Evolutionary conservation across 2,329 filamentous ascomycete genomes (phyloP).

Genomic region (Monosporascus sp.): DNA sequence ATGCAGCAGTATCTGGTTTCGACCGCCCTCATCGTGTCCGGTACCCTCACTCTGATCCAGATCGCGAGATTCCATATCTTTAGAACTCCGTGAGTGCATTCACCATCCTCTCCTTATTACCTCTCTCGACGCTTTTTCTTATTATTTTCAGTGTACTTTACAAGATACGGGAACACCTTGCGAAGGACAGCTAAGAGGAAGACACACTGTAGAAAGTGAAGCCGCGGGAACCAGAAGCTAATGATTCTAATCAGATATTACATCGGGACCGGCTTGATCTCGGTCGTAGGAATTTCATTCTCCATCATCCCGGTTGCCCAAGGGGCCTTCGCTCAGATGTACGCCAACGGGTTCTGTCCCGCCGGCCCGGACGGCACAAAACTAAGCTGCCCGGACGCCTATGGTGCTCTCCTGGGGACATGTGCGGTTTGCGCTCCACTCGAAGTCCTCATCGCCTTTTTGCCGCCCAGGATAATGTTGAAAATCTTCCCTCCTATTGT

Average conservation of each 20-base stretch:
- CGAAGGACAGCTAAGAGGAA: too few species aligned
- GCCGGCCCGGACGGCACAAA: slow-evolving; percentile 56
- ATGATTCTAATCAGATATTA: slow-evolving; percentile 52
- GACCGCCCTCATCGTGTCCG: slow-evolving; percentile 72
- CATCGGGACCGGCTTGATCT: slow-evolving; percentile 73
- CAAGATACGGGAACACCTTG: too few species aligned
- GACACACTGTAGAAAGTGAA: too few species aligned
- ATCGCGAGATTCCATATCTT: slow-evolving; percentile 73
- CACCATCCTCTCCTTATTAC: neutral
- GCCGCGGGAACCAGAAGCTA: slow-evolving; percentile 1
- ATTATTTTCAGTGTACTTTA: too few species aligned
- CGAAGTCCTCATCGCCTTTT: slow-evolving; percentile 70
- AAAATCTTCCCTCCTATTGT: slow-evolving; percentile 76
- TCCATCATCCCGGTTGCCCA: slow-evolving; percentile 69
- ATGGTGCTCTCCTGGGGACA: slow-evolving; percentile 71
- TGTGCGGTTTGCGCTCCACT: slow-evolving; percentile 60
- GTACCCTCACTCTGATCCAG: slow-evolving; percentile 68
- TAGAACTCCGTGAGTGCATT: slow-evolving; percentile 50
- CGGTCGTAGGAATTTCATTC: slow-evolving; percentile 75
- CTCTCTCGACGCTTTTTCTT: too few species aligned
- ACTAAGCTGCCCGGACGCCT: slow-evolving; percentile 70
- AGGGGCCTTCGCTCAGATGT: slow-evolving; percentile 73
- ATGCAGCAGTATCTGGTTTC: slow-evolving; percentile 75
- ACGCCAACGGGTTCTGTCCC: slow-evolving; percentile 64
- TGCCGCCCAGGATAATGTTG: slow-evolving; percentile 63